Conservation (phyloP, 345 rosid species). For the Hibiscus trionum region DNA sequence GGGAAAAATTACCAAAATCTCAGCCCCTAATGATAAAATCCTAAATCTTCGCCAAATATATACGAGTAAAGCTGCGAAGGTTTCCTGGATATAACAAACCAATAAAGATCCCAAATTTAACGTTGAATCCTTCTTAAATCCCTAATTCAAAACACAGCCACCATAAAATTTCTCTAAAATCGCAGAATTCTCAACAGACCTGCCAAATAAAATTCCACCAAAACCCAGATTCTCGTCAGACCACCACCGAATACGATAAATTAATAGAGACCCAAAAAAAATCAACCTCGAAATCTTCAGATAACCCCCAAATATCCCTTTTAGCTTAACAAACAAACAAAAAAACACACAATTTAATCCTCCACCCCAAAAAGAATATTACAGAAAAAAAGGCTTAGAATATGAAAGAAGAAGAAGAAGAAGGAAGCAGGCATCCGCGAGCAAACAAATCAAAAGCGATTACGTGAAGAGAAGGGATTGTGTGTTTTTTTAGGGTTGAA, state of each 20-base stretch:
- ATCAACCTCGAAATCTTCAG: conserved; percentile 11
- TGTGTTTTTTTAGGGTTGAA: conserved; percentile 6
- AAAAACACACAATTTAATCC: not conserved
- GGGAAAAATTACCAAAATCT: not conserved
- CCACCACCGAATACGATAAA: conserved; percentile 17
- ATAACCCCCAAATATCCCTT: conserved; percentile 4
- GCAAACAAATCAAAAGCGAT: conserved; percentile 30
- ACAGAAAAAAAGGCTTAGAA: not conserved
- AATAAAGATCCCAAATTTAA: conserved; percentile 12
- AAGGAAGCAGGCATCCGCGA: conserved; percentile 2
- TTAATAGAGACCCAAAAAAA: conserved; percentile 5
- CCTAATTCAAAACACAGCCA: conserved; percentile 17
- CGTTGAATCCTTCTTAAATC: conserved; percentile 21
- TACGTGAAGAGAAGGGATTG: conserved; percentile 41
- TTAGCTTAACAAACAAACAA: not conserved
- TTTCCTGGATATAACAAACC: conserved; percentile 2
- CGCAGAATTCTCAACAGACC: conserved; percentile 17
- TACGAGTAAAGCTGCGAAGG: conserved; percentile 8
- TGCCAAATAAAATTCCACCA: conserved; percentile 12
- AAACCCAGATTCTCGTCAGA: conserved; percentile 23
- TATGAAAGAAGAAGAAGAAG: not conserved
- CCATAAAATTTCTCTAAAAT: conserved; percentile 15
- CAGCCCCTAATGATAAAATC: conserved; percentile 17
- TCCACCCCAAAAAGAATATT: not conserved
- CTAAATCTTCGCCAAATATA: conserved; percentile 16